Evolutionary conservation across 192 early-diverging fungal species (phyloP).

Genomic region (Backusella sp.): DNA sequence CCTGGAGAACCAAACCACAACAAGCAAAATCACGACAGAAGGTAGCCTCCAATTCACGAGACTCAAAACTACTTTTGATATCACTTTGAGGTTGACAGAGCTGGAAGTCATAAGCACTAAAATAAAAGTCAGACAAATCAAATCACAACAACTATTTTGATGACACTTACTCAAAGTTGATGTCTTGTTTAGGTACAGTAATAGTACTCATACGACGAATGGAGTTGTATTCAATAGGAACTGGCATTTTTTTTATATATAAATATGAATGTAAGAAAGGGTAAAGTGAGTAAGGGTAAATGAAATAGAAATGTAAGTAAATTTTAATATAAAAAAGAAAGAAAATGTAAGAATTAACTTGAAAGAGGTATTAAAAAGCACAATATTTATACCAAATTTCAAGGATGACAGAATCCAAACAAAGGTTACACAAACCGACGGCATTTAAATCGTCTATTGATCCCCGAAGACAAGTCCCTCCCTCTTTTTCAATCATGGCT

Average conservation of each 20-base stretch:
- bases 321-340: constrained; percentile 7
- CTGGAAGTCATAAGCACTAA: constrained; percentile 32
- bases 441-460: background rate
- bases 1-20: constrained; percentile 85
- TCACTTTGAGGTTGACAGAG: constrained; percentile 25
- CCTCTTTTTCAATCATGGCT: background rate
- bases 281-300: background rate
- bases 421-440: background rate
- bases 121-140: background rate
- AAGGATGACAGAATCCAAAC: background rate
- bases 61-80: constrained; percentile 44
- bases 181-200: constrained; percentile 32
- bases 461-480: constrained; percentile 4
- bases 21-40: constrained; percentile 97
- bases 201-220: constrained; percentile 33
- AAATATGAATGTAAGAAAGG: background rate
- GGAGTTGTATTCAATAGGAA: constrained; percentile 31
- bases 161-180: constrained; percentile 40
- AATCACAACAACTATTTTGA: background rate
- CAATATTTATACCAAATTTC: background rate
- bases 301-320: background rate
- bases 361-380: constrained; percentile 17
- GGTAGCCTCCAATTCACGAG: constrained; percentile 78
- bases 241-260: constrained; percentile 29
- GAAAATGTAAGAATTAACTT: background rate